Evolutionary conservation across 1,284 basidiomycete genomes (phyloP).

Genomic region (Cystobasidium slooffiae): DNA sequence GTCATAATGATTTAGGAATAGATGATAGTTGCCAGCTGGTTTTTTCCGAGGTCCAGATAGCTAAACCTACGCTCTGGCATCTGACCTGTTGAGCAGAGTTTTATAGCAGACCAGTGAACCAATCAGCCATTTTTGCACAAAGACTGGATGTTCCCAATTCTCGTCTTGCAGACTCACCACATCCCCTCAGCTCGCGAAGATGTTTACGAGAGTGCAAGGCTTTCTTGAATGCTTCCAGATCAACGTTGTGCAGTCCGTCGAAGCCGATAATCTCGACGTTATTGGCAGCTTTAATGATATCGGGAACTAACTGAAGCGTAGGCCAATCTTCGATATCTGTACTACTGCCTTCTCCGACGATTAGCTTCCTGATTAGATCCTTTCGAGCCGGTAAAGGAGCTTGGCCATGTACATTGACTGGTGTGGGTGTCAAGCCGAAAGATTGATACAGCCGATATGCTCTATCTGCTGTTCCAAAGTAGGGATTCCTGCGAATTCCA

Average conservation of each 20-base stretch:
- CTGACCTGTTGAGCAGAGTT: not conserved
- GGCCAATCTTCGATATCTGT: slow-evolving; percentile 27
- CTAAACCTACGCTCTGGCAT: slow-evolving; percentile 25
- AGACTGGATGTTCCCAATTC: not conserved
- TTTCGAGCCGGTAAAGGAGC: not conserved
- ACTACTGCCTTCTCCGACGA: slow-evolving; percentile 26
- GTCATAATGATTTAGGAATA: not conserved
- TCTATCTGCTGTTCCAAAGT: slow-evolving; percentile 22
- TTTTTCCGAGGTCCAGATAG: not conserved
- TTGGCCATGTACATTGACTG: too few relatives aligned
- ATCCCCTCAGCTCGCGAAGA: slow-evolving; percentile 22
- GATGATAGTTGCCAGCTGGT: not conserved
- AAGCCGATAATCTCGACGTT: slow-evolving; percentile 27
- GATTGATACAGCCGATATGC: not conserved
- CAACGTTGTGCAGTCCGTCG: slow-evolving; percentile 24
- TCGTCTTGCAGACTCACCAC: slow-evolving; percentile 14
- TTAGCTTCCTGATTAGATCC: slow-evolving; percentile 10
- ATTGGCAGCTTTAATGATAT: slow-evolving; percentile 11
- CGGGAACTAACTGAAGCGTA: slow-evolving; percentile 1
- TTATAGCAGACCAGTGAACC: not conserved
- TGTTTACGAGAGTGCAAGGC: not conserved
- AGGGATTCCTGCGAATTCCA: slow-evolving; percentile 6
- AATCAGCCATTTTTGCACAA: not conserved
- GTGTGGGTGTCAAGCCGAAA: not conserved
- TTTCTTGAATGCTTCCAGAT: slow-evolving; percentile 15